These are phyloP conservation scores for Aspergillus ochraceoroseus DNA, from an alignment of 2,329 filamentous ascomycete species.

Conservation along the genomic window DNA sequence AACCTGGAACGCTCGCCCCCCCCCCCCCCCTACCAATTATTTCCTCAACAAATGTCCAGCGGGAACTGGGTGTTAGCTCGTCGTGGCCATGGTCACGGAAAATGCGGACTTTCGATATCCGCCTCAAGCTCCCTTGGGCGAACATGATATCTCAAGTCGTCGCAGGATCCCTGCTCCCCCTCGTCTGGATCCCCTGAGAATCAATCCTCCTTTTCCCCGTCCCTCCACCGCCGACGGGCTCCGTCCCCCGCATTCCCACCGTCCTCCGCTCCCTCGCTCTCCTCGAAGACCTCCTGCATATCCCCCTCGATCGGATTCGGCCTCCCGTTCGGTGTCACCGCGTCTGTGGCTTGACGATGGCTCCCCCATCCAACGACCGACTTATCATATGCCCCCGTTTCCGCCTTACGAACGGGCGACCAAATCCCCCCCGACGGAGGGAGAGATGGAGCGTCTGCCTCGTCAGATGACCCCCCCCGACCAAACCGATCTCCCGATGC, in stretches of 20 bases:
- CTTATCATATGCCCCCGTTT: constrained; percentile 23
- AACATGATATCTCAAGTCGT: constrained; percentile 30
- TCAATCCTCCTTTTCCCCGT: constrained; percentile 27
- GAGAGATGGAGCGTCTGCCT: constrained; percentile 24
- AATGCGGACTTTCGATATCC: constrained; percentile 37
- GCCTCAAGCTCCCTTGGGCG: constrained; percentile 26
- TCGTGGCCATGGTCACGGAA: constrained; percentile 46
- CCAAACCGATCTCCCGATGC: constrained; percentile 32
- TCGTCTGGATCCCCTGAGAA: constrained; percentile 30
- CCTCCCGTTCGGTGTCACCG: constrained; percentile 20
- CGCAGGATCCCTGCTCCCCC: constrained; percentile 30
- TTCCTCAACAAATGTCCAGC: constrained; percentile 40
- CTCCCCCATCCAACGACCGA: constrained; percentile 15
- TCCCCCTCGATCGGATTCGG: constrained; percentile 16
- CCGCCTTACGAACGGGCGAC: constrained; percentile 20
- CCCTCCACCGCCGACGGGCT: constrained; percentile 20
- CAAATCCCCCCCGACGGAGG: constrained; percentile 20
- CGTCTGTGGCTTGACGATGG: constrained; percentile 13
- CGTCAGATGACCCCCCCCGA: constrained; percentile 27
- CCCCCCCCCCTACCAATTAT: too few species aligned
- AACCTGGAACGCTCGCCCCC: too few species aligned
- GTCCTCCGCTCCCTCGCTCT: constrained; percentile 19
- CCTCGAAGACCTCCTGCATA: constrained; percentile 17
- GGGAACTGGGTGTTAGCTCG: constrained; percentile 30
- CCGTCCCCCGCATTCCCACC: constrained; percentile 22